phyloP scores from a whole-genome alignment of 1,139 yeast species.

The Lodderomyces orthopsilosis region DNA sequence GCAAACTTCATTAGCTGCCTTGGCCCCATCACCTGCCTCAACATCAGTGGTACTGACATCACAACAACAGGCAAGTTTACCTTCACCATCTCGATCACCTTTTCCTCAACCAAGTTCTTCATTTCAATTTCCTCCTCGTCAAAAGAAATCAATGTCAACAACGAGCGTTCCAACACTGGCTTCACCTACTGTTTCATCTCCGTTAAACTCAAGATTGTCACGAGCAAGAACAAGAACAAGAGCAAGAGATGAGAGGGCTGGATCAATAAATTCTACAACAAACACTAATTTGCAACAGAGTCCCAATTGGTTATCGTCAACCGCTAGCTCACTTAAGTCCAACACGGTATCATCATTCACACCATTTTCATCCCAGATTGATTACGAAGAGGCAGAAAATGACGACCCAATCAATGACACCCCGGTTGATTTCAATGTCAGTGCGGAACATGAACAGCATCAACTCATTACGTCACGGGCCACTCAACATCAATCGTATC shows the following conservation, averaged over 20 bases:
- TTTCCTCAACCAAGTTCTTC: conserved; percentile 10
- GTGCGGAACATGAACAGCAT: conserved; percentile 9
- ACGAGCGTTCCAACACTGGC: not conserved
- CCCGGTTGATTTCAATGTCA: conserved; percentile 40
- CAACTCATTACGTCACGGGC: not conserved
- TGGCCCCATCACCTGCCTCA: not conserved
- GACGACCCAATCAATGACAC: conserved; percentile 35
- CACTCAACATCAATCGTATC: not conserved
- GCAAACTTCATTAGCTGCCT: conserved; percentile 6
- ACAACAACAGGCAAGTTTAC: not conserved
- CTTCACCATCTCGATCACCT: conserved; percentile 9
- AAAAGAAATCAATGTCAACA: not conserved
- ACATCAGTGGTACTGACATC: not conserved
- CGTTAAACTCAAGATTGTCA: not conserved
- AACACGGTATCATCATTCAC: not conserved
- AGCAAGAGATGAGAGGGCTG: not conserved
- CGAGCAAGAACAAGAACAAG: conserved; percentile 18
- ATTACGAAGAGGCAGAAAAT: not conserved
- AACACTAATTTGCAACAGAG: not conserved
- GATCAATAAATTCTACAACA: not conserved
- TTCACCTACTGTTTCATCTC: not conserved
- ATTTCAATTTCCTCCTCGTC: conserved; percentile 2
- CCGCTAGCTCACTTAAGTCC: not conserved
- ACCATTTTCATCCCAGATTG: conserved; percentile 2
- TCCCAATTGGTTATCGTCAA: not conserved